Conservation (phyloP, 2,329 filamentous ascomycete species). For the Diplodia mutila region DNA sequence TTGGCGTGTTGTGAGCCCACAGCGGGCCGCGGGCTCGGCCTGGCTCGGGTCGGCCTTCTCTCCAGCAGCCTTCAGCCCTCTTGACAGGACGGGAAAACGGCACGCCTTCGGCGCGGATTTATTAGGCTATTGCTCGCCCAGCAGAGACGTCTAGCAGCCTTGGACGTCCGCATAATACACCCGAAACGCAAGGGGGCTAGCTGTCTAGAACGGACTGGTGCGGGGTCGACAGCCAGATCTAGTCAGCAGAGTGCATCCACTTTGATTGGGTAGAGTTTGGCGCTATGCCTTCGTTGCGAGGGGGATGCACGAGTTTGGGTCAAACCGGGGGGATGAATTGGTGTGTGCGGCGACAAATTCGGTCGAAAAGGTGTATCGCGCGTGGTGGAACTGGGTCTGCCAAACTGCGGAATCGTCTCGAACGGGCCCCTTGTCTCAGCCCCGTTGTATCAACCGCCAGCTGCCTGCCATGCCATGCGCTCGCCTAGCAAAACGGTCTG, state of each 20-base stretch:
- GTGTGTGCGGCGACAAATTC: too few relatives aligned
- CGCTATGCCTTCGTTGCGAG: too few relatives aligned
- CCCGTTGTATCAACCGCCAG: not conserved
- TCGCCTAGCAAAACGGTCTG: not conserved
- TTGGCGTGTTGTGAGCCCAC: not conserved
- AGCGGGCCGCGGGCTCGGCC: constrained; percentile 5
- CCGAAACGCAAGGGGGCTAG: not conserved
- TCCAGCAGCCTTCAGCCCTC: not conserved
- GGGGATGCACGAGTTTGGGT: too few relatives aligned
- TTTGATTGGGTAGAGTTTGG: too few relatives aligned
- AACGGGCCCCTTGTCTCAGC: constrained; percentile 15
- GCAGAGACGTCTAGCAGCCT: not conserved
- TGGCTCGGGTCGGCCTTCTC: constrained; percentile 15
- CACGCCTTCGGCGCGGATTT: constrained; percentile 8
- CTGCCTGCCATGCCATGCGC: not conserved
- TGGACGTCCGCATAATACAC: not conserved
- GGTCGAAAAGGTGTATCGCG: too few relatives aligned
- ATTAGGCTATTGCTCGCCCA: not conserved
- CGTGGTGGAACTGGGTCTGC: too few relatives aligned
- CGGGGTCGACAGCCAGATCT: too few relatives aligned
- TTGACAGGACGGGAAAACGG: constrained; percentile 1
- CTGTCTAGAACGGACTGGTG: too few relatives aligned
- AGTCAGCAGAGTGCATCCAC: too few relatives aligned
- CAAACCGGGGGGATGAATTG: too few relatives aligned
- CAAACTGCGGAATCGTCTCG: constrained; percentile 14